These are phyloP conservation scores for Phytopythium montanum DNA, from an alignment of 352 stramenopile genomes.

Conservation along the genomic window DNA sequence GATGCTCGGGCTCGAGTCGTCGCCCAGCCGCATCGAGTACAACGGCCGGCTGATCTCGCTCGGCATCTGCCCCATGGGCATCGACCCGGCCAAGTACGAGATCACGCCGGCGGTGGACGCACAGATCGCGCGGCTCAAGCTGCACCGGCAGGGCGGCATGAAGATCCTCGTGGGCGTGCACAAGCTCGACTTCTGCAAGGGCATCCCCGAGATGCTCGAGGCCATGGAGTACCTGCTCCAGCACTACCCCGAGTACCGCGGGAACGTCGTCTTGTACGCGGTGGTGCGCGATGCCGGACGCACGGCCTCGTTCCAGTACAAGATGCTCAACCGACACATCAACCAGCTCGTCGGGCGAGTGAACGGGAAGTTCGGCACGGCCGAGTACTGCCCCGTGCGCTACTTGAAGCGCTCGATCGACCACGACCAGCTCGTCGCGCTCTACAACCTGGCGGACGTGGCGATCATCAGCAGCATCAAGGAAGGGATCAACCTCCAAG, in stretches of 20 bases:
- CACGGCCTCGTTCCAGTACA: conserved; percentile 65
- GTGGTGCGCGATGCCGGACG: conserved; percentile 84
- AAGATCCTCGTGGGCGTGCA: conserved; percentile 77
- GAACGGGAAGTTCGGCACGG: conserved; percentile 84
- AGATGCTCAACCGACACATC: conserved; percentile 84
- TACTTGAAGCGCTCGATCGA: conserved; percentile 87
- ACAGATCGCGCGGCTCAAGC: conserved; percentile 46
- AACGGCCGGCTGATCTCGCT: conserved; percentile 85
- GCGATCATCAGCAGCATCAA: conserved; percentile 88
- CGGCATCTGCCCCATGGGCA: conserved; percentile 89
- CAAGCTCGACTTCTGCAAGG: conserved; percentile 83
- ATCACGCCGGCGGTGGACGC: conserved; percentile 49
- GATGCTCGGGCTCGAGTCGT: conserved; percentile 85
- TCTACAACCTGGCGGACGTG: conserved; percentile 88
- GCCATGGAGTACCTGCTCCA: conserved; percentile 88
- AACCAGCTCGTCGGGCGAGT: conserved; percentile 88
- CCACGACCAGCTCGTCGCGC: conserved; percentile 85
- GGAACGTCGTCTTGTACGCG: conserved; percentile 92
- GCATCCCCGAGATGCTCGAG: conserved; percentile 88
- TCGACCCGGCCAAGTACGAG: conserved; percentile 82
- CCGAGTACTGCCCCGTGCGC: conserved; percentile 86
- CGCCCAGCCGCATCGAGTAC: conserved; percentile 83
- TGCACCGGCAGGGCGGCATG: conserved; percentile 58
- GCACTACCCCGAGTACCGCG: conserved; percentile 90
- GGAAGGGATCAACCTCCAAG: conserved; percentile 90